A percentile compares a stretch with the other conserved stretches of the same genome.
These are phyloP conservation scores for Amylocystis lapponica DNA, from an alignment of 768 basidiomycete genomes.

Conservation along the genomic window DNA sequence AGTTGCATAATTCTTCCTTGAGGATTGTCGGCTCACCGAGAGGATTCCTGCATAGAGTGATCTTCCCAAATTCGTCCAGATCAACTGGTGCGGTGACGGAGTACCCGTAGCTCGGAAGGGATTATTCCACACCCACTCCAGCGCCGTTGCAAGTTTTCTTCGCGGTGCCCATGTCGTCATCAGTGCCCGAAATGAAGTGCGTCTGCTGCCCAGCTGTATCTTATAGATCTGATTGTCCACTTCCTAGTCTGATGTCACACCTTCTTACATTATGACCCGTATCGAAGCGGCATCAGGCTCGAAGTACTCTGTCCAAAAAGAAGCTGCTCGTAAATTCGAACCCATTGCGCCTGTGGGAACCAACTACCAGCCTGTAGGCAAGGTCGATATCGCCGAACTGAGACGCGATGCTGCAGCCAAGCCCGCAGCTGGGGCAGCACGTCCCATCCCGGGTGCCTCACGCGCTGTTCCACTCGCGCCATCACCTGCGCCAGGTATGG, in stretches of 20 bases:
- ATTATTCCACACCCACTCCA: slow-evolving; percentile 83
- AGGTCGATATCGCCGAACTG: slow-evolving; percentile 59
- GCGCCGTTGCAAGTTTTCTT: slow-evolving; percentile 73
- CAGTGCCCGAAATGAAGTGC: slow-evolving; percentile 80
- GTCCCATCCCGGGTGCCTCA: slow-evolving; percentile 36
- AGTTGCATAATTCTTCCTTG: slow-evolving; percentile 19
- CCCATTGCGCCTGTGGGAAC: slow-evolving; percentile 81
- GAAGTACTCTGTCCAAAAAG: slow-evolving; percentile 81
- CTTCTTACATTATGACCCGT: slow-evolving; percentile 75
- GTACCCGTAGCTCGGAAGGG: slow-evolving; percentile 92
- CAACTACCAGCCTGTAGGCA: slow-evolving; percentile 70
- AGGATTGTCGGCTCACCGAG: too few relatives aligned
- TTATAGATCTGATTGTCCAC: background rate
- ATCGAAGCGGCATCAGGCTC: slow-evolving; percentile 90
- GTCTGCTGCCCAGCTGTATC: slow-evolving; percentile 15
- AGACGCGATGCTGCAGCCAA: slow-evolving; percentile 23
- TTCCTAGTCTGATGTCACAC: slow-evolving; percentile 74
- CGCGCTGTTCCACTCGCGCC: slow-evolving; percentile 43
- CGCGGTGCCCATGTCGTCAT: slow-evolving; percentile 83
- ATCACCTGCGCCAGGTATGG: slow-evolving; percentile 13
- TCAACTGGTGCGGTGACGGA: slow-evolving; percentile 97
- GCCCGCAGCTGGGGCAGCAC: slow-evolving; percentile 16
- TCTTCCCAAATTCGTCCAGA: slow-evolving; percentile 88
- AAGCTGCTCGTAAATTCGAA: slow-evolving; percentile 63
- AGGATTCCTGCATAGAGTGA: slow-evolving; percentile 63